These are phyloP conservation scores for Lodderomyces theae DNA, from an alignment of 1,139 yeast genomes.

Conservation along the genomic window DNA sequence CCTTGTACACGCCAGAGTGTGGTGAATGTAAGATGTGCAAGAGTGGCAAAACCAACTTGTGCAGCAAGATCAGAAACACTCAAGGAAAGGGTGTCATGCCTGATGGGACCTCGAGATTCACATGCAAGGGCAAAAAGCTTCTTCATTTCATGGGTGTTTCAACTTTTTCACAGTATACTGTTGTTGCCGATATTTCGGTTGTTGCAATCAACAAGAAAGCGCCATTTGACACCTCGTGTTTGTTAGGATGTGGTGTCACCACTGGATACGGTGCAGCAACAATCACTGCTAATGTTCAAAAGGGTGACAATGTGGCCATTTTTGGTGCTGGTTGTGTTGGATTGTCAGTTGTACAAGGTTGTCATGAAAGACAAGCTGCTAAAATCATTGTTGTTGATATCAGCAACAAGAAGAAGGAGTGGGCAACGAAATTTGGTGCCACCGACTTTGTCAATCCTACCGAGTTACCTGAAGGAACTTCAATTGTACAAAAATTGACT, in stretches of 20 bases:
- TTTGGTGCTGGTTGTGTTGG: slow-evolving; percentile 99
- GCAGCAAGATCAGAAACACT: slow-evolving; percentile 80
- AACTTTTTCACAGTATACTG: slow-evolving; percentile 94
- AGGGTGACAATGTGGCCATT: slow-evolving; percentile 92
- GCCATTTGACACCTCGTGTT: slow-evolving; percentile 80
- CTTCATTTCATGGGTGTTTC: slow-evolving; percentile 98
- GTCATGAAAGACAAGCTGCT: slow-evolving; percentile 74
- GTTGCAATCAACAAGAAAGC: slow-evolving; percentile 88
- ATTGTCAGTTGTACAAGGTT: slow-evolving; percentile 93
- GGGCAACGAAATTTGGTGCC: slow-evolving; percentile 91
- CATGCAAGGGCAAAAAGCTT: slow-evolving; percentile 75
- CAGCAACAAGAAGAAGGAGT: slow-evolving; percentile 76
- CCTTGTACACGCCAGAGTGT: slow-evolving; percentile 96
- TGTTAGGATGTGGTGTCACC: slow-evolving; percentile 97
- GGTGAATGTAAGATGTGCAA: slow-evolving; percentile 90
- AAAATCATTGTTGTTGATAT: slow-evolving; percentile 85
- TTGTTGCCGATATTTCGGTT: slow-evolving; percentile 95
- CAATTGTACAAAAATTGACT: slow-evolving; percentile 79
- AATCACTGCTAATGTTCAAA: slow-evolving; percentile 86
- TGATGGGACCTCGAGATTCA: slow-evolving; percentile 90
- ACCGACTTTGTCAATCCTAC: slow-evolving; percentile 90
- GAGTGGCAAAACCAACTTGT: slow-evolving; percentile 92
- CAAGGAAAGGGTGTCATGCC: slow-evolving; percentile 49
- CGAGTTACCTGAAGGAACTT: slow-evolving; percentile 65
- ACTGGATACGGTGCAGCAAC: slow-evolving; percentile 98